Base-by-base conservation (phyloP, 176 grass and related monocot genomes). In the Phyllostachys edulis region DNA sequence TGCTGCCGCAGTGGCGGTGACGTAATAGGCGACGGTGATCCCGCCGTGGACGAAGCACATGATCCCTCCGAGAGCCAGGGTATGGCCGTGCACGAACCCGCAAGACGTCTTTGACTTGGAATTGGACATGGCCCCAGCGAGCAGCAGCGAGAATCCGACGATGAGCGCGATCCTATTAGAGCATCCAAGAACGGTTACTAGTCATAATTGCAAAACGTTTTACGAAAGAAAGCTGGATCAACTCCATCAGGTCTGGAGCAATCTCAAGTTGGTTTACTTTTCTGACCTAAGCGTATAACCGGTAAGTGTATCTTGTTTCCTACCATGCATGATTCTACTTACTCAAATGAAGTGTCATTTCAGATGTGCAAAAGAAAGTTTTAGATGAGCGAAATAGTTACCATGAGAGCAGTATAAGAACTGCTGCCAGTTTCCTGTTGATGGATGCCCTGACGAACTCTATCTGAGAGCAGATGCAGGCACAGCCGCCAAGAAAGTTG, bases 21-120 rank as follows among this genome's bases (percentile, higher is more conserved):
- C 87, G 1, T 95, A 98, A 77, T 95, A 98, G 26, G 89, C 92
- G 64, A 93, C 68, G 3, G 78, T 87, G 75, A 98, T 69, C 7
- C 94, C 86, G 0, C 46, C 95, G 14, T 95, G 95, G 69, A 98
- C 81, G 41, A 98, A 98, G 84, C 95, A 98, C 54, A 95, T 61
- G 45, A 98, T 91, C 29, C 92, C 95, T 23, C 95, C 95, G 0
- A 95, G 82, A 38, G 73, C 87, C 67, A 98, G 81, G 74, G 92
- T 88, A 63, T 95, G 91, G 39, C 89, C 90, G 21, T 93, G 95
- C 50, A 68, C 83, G 12, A 98, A 84, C 6, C 92, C 87, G 68
- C 95, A 98, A 0, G 91, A 76, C 2, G 89, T 85, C 40, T 75
- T 73, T 2, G 88, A 87, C 85, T 85, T 90, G 46, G 90, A 87